These are phyloP conservation scores for Anisogramma anomala DNA, from an alignment of 2,329 filamentous ascomycete species.

Conservation along the genomic window DNA sequence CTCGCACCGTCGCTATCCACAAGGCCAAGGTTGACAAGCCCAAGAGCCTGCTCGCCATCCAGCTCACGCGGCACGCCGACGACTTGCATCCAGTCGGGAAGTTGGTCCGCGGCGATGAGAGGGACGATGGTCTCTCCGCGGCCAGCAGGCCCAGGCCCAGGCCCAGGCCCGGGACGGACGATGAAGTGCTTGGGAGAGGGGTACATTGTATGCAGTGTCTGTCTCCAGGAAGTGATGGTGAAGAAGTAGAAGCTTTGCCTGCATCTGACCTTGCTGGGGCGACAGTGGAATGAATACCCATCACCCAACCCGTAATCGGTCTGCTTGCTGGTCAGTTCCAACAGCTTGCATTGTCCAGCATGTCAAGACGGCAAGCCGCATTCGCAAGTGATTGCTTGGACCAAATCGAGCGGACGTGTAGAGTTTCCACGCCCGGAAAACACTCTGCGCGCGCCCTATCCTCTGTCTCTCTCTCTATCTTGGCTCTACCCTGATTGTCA, in stretches of 20 bases:
- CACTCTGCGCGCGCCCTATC: neutral
- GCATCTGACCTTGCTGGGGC: neutral
- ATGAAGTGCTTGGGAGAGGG: constrained; percentile 30
- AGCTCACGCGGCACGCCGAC: constrained; percentile 33
- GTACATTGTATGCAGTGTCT: constrained; percentile 15
- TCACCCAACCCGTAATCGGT: no score
- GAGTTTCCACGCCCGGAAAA: neutral
- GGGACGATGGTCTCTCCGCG: constrained; percentile 31
- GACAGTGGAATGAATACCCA: no score
- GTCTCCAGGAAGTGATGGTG: no score
- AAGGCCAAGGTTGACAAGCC: constrained; percentile 29
- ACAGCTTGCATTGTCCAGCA: neutral
- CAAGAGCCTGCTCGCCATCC: constrained; percentile 25
- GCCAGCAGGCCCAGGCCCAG: constrained; percentile 19
- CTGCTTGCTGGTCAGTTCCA: neutral
- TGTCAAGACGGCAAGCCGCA: neutral
- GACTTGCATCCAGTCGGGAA: constrained; percentile 35
- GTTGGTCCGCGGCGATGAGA: constrained; percentile 41
- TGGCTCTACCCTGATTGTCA: constrained; percentile 57
- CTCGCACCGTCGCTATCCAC: constrained; percentile 16
- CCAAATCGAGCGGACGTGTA: neutral
- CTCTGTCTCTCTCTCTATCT: constrained; percentile 17
- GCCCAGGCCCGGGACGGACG: constrained; percentile 25
- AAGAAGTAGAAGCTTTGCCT: neutral
- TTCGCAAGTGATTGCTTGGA: constrained; percentile 4